Conservation (phyloP, 2,329 filamentous ascomycete genomes). For the Atkinsonella hypoxylon region DNA sequence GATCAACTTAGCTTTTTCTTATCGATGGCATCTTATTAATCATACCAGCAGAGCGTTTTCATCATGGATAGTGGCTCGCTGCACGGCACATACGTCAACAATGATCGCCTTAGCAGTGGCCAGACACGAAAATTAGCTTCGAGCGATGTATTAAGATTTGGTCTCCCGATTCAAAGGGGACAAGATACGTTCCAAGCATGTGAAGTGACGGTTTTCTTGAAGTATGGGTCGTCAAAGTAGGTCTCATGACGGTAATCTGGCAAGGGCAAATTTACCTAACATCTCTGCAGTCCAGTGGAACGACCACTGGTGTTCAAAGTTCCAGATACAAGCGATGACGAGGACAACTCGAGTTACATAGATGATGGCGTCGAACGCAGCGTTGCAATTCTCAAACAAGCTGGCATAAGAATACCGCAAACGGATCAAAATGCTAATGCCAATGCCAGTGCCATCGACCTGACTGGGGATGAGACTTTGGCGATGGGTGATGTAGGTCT, state of each 20-base stretch:
- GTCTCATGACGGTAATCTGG: not conserved
- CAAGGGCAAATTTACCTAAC: not conserved
- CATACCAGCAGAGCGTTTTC: conserved; percentile 25
- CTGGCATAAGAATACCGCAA: conserved; percentile 13
- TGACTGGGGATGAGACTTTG: conserved; percentile 8
- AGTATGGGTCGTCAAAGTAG: conserved; percentile 17
- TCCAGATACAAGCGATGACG: conserved; percentile 28
- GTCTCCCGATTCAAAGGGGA: conserved; percentile 23
- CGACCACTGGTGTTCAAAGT: conserved; percentile 26
- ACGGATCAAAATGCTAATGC: conserved; percentile 11
- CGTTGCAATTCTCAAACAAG: conserved; percentile 14
- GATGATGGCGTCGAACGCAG: conserved; percentile 15
- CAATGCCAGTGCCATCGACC: conserved; percentile 10
- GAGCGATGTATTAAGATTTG: conserved; percentile 25
- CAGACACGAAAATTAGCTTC: conserved; percentile 10
- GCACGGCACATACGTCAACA: conserved; percentile 40
- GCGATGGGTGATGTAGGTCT: not conserved
- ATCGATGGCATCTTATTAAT: conserved; percentile 10
- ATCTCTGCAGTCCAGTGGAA: conserved; percentile 13
- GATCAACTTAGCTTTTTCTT: not conserved
- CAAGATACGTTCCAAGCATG: conserved; percentile 25
- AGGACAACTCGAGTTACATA: conserved; percentile 17
- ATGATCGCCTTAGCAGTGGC: conserved; percentile 12
- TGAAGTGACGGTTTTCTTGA: conserved; percentile 21
- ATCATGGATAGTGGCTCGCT: conserved; percentile 37